Evolutionary conservation across 148 eudicot species (phyloP), one percentile per base, ranked within the genome.

Genomic region (Amaranthus palmeri): DNA sequence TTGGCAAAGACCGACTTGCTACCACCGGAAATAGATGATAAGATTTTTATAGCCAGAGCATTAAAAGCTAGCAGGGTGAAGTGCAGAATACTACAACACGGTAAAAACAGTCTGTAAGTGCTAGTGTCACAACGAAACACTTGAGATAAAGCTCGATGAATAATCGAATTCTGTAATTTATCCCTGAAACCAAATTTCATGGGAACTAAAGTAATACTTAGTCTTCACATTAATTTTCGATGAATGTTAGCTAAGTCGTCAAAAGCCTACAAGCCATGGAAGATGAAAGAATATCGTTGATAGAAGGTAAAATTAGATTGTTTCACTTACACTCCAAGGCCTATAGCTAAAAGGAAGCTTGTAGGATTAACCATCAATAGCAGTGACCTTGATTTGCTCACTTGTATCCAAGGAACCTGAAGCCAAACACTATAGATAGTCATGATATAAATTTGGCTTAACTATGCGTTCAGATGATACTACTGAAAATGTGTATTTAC

Each of bases 341-440:
- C 84, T 73, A 88, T 85, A 72, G 91, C 97, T 49, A 86, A 75
- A 71, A 91, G 87, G 76, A 89, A 91, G 71, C 85, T 65, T 70
- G 87, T 45, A 74, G 98, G 98, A 62, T 86, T 84, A 72, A 95
- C 96, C 91, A 85, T 85, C 81, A 91, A 74, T 45, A 95, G 91
- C 81, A 95, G 79, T 0, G 98, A 83, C 72, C 97, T 87, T 53
- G 98, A 91, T 88, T 83, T 89, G 84, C 98, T 95, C 70, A 95
- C 91, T 85, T 95, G 98, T 78, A 95, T 91, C 92, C 92, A 91
- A 14, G 97, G 98, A 36, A 85, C 92, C 98, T 93, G 83, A 72
- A 54, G 43, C 25, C 36, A 61, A 73, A 46, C 48, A 14, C 54
- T 53, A 9, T 64, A 17, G 43, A 54, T 18, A 1, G 69, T 62